Evolutionary conservation across 306 rosid species (phyloP).

Genomic region (Vachellia pachyceras): DNA sequence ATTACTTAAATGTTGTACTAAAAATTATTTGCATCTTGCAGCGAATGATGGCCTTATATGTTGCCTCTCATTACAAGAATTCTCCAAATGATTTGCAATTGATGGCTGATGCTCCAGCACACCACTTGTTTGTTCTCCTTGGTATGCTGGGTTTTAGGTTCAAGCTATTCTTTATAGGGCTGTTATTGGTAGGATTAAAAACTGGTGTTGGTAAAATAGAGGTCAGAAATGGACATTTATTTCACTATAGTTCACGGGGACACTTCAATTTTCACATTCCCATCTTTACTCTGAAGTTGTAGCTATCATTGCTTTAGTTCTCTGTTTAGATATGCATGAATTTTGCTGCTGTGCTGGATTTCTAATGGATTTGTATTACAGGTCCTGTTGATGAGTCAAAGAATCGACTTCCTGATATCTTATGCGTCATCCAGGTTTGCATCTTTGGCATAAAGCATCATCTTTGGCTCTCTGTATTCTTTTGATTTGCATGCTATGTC

Average conservation of each 20-base stretch:
- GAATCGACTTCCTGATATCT: conserved; percentile 96
- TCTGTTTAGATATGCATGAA: conserved; percentile 20
- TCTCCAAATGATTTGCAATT: conserved; percentile 97
- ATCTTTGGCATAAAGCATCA: conserved; percentile 29
- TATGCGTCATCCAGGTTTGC: conserved; percentile 95
- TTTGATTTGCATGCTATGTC: background rate
- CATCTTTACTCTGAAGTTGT: background rate
- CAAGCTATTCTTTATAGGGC: conserved; percentile 20
- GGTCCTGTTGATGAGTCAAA: conserved; percentile 94
- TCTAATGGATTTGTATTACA: conserved; percentile 47
- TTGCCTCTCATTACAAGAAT: conserved; percentile 97
- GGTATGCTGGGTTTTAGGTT: conserved; percentile 59
- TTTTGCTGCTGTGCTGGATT: conserved; percentile 7
- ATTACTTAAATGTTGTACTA: conserved; percentile 30
- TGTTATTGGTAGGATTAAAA: conserved; percentile 2
- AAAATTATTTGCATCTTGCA: conserved; percentile 50
- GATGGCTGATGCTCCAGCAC: conserved; percentile 99
- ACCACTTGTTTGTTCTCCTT: conserved; percentile 92
- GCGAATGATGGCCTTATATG: conserved; percentile 99
- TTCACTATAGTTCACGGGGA: background rate
- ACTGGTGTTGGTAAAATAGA: background rate
- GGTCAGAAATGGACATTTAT: background rate
- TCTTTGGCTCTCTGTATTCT: conserved; percentile 7
- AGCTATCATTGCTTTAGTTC: background rate
- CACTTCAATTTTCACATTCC: background rate